phyloP scores from a whole-genome alignment of 2,329 filamentous ascomycete species.

The Leptosphaerulina australis region DNA sequence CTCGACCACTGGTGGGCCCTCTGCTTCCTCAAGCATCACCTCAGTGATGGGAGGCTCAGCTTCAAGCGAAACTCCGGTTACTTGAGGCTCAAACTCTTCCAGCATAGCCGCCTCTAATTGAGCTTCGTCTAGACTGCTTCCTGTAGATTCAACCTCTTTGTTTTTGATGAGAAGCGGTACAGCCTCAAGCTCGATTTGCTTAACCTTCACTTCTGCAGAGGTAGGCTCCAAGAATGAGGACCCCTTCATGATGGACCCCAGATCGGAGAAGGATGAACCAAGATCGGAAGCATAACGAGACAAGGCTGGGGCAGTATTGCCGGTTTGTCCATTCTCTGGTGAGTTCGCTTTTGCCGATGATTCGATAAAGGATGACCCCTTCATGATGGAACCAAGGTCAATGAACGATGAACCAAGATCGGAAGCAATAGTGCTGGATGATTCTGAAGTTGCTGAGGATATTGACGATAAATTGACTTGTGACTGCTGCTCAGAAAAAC shows the following conservation, averaged over 20 bases:
- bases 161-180: slow-evolving; percentile 6
- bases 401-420: slow-evolving; percentile 13
- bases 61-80: slow-evolving; percentile 1
- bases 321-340: background rate
- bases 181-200: slow-evolving; percentile 1
- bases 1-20: background rate
- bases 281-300: slow-evolving; percentile 1
- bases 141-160: background rate
- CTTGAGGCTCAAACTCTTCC: slow-evolving; percentile 2
- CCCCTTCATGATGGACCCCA: slow-evolving; percentile 36
- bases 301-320: background rate
- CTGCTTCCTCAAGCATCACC: background rate
- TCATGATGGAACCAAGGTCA: slow-evolving; percentile 34
- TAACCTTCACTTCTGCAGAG: slow-evolving; percentile 5
- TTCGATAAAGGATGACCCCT: slow-evolving; percentile 30
- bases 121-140: background rate
- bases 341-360: slow-evolving; percentile 5
- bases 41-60: background rate
- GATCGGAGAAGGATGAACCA: slow-evolving; percentile 12
- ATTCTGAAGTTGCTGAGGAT: background rate
- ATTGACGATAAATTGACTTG: background rate
- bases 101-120: slow-evolving; percentile 12
- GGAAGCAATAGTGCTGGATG: slow-evolving; percentile 3
- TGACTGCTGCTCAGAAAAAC: slow-evolving; percentile 14
- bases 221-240: slow-evolving; percentile 26